Base-by-base conservation (phyloP, 371 early-diverging fungal species). In the Lichtheimia hyalospora region DNA sequence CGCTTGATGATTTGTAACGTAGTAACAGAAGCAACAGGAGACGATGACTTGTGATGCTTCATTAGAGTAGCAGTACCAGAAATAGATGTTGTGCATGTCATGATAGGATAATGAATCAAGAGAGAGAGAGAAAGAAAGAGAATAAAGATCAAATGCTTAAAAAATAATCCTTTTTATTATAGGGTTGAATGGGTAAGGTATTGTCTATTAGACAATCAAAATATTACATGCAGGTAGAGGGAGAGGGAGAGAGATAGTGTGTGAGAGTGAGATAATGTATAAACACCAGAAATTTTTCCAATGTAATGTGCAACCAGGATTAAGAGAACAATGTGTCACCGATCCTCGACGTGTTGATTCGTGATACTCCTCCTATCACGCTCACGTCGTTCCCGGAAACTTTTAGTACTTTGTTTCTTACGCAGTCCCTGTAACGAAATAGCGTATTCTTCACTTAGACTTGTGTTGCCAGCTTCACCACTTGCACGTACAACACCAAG, bases 341-440 rank as follows among this genome's bases (percentile, higher is more conserved):
- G 46, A 24, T 27, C 57, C 15, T 54, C 54, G 34, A 13, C 28
- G 5, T 44, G 23, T 10, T 44, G 34, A 18, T 16, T 58, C 18
- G 20, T 57, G 46, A 42, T 59, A 41, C 71, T 79, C 42, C 73
- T 74, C 40, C 80, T 60, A 57, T 79, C 80, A 14, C 80, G 68
- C 54, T 79, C 80, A 24, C 80, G 69, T 34, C 80, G 66, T 61
- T 79, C 80, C 13, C 69, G 64, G 56, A 79, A 79, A 27, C 76
- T 79, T 24, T 61, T 68, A 43, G 76, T 79, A 25, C 76, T 75
- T 27, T 79, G 80, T 43, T 79, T 79, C 24, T 79, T 79, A 14
- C 75, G 67, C 5, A 79, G 62, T 0, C 78, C 73, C 28, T 78
- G 78, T n/a, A 78, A 57, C 10, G 78, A 78, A 42, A 78, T 57